phyloP scores from a whole-genome alignment of 1,139 yeast genomes.

The Citeromyces siamensis region DNA sequence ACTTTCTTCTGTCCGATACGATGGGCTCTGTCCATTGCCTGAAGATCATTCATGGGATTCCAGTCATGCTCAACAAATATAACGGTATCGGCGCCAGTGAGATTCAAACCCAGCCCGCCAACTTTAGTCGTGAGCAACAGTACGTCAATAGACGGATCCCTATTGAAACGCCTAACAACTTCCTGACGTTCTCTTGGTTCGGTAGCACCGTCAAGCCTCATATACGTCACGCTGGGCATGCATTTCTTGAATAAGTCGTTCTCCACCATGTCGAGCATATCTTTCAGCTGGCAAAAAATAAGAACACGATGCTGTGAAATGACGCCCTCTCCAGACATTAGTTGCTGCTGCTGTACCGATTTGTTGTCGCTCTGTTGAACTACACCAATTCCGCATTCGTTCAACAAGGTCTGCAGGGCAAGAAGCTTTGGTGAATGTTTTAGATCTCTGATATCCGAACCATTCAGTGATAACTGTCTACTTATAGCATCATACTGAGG shows the following conservation, averaged over 20 bases:
- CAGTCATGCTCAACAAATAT: conserved; percentile 98
- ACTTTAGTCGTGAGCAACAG: conserved; percentile 89
- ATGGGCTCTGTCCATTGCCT: conserved; percentile 99
- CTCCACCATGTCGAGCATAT: conserved; percentile 96
- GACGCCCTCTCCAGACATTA: conserved; percentile 44
- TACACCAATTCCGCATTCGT: conserved; percentile 92
- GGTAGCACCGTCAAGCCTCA: conserved; percentile 92
- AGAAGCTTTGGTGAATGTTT: conserved; percentile 84
- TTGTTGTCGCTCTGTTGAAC: conserved; percentile 11
- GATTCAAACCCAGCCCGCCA: conserved; percentile 93
- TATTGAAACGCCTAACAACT: conserved; percentile 85
- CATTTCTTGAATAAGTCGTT: conserved; percentile 71
- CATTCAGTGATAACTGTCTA: conserved; percentile 42
- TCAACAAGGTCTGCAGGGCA: conserved; percentile 68
- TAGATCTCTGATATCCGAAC: conserved; percentile 54
- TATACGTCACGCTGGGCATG: conserved; percentile 86
- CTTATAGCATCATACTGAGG: conserved; percentile 68
- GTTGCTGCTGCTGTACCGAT: conserved; percentile 18
- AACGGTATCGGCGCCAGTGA: conserved; percentile 98
- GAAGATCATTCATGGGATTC: conserved; percentile 99
- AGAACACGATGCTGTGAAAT: conserved; percentile 94
- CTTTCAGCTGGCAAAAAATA: conserved; percentile 92
- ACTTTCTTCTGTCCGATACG: conserved; percentile 92
- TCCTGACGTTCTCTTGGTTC: conserved; percentile 90
- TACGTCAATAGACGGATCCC: conserved; percentile 95